Conservation (phyloP, 148 eudicot species). For the Amaranthus cruentus region DNA sequence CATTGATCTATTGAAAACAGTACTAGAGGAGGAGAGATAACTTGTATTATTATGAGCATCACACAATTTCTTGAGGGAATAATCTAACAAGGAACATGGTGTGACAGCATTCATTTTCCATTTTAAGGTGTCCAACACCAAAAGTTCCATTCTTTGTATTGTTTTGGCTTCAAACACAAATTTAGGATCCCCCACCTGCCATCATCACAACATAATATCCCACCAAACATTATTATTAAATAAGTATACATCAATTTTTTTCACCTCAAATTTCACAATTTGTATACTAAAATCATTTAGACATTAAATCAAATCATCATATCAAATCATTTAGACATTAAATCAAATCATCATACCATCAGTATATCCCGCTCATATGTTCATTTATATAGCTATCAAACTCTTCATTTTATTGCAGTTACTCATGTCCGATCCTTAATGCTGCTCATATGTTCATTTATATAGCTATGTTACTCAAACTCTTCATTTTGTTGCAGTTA, state of each 20-base stretch:
- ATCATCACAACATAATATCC: not conserved
- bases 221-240: not conserved
- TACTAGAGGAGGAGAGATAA: constrained; percentile 25
- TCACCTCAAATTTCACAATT: not conserved
- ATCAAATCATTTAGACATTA: not conserved
- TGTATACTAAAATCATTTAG: not conserved
- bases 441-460: too few species aligned
- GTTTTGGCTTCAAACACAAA: constrained; percentile 75
- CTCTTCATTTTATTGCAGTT: too few species aligned
- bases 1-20: constrained; percentile 45
- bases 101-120: constrained; percentile 79
- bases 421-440: too few species aligned
- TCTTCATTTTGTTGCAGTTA: too few species aligned
- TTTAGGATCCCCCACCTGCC: constrained; percentile 66
- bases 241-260: too few species aligned
- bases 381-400: too few species aligned
- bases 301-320: not conserved
- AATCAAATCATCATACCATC: not conserved
- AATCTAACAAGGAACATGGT: constrained; percentile 68
- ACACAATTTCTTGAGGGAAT: constrained; percentile 32
- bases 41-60: constrained; percentile 20
- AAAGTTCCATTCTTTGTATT: constrained; percentile 76
- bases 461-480: too few species aligned
- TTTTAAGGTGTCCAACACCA: constrained; percentile 59
- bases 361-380: too few species aligned